Evolutionary conservation across 306 rosid species (phyloP), one percentile per base, ranked within the genome.

Genomic region (Arachis stenosperma): DNA sequence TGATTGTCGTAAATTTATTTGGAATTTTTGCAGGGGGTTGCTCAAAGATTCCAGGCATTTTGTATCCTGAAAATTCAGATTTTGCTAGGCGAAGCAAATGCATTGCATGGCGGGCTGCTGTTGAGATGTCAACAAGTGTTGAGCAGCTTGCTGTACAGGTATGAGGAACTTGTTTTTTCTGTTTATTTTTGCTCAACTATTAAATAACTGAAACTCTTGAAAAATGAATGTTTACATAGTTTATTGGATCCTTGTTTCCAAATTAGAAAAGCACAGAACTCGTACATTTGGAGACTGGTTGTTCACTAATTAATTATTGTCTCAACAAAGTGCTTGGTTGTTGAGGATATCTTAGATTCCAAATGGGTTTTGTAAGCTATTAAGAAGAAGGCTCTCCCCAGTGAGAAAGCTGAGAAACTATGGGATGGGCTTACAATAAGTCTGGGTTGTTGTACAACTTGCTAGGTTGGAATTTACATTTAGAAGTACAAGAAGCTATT

Each of bases 121-220:
- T 94, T 64, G 96, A 89, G 90, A 71, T 85, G 75, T 87, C 99
- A 73, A 83, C 84, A 13, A 91, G 91, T 81, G 86, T 79, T 53
- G 96, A 91, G 75, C 97, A 94, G 84, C 91, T 94, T 77, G 96
- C 96, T 85, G 70, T 91, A 69, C 96, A 88, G 97, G 98, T 94
- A 76, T 73, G 79, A 46, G 57, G 8, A 59, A 61, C 69, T 47
- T 68, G 65, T 58, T 41, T 43, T 27, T 41, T 6, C 75, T 40
- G 42, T 39, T 73, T 73, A 50, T 61, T 59, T 59, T 72, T 44
- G 7, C 27, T 8, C 37, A 59, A 36, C 33, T 15, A 36, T 48
- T 72, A 53, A 60, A 17, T 5, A 14, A 61, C 13, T 73, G 53
- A 61, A 73, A 48, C 53, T 73, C 61, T 60, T 61, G 40, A 51